Evolutionary conservation across 108 stramenopile species (phyloP).

Genomic region (Cyclotella distinguenda): DNA sequence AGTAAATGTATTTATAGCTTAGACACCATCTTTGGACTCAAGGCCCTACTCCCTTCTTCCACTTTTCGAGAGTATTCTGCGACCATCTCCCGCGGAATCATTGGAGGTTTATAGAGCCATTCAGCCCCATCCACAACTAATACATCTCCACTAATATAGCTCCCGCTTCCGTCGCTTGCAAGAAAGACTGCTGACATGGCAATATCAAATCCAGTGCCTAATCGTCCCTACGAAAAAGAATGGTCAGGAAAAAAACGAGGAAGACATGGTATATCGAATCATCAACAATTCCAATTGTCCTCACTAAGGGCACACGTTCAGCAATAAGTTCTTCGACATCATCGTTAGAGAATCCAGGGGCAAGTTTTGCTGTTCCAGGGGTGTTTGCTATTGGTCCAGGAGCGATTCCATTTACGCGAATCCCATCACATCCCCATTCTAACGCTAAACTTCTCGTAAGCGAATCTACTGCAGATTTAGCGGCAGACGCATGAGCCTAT

Average conservation of each 20-base stretch:
- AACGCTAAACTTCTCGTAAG: slow-evolving; percentile 88
- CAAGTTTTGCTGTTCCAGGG: slow-evolving; percentile 92
- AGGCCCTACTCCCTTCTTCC: slow-evolving; percentile 64
- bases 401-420: slow-evolving; percentile 91
- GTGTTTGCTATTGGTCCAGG: slow-evolving; percentile 93
- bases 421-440: slow-evolving; percentile 89
- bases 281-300: not conserved
- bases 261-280: not conserved
- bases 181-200: slow-evolving; percentile 84
- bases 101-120: slow-evolving; percentile 75
- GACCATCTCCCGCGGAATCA: slow-evolving; percentile 81
- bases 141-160: slow-evolving; percentile 73
- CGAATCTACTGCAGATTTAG: slow-evolving; percentile 91
- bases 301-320: slow-evolving; percentile 66
- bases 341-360: slow-evolving; percentile 60
- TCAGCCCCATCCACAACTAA: slow-evolving; percentile 85
- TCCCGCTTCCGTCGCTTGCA: slow-evolving; percentile 48
- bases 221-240: slow-evolving; percentile 32
- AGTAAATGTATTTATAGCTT: slow-evolving; percentile 14
- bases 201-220: slow-evolving; percentile 78
- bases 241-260: no score
- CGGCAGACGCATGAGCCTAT: slow-evolving; percentile 86
- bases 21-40: slow-evolving; percentile 36
- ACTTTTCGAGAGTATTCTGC: slow-evolving; percentile 68
- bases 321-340: slow-evolving; percentile 58